Evolutionary conservation across 305 asterid species (phyloP).

Genomic region (Stenogyne calaminthoides): DNA sequence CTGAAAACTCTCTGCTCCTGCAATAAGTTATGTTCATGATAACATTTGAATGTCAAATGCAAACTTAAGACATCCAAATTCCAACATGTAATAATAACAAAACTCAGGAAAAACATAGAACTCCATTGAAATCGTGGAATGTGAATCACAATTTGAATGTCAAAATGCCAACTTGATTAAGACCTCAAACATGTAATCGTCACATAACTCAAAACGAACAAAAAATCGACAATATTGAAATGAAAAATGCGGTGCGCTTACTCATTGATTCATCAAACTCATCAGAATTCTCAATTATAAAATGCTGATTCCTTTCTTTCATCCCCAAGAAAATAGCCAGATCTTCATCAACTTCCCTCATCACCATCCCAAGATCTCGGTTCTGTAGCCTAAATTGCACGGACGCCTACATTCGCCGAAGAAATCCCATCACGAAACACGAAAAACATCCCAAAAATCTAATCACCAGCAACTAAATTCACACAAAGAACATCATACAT

Average conservation of each 20-base stretch:
- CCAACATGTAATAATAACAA: neutral
- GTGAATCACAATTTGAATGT: constrained; percentile 24
- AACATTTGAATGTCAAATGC: constrained; percentile 20
- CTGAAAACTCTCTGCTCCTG: constrained; percentile 22
- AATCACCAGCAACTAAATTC: neutral
- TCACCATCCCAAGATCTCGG: constrained; percentile 73
- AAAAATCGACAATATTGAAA: neutral
- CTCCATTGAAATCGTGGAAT: neutral
- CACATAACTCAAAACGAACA: neutral
- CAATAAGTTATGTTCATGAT: neutral
- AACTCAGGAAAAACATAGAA: neutral
- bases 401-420: constrained; percentile 47
- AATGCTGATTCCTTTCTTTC: constrained; percentile 44
- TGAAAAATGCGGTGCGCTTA: constrained; percentile 2
- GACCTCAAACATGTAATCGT: neutral
- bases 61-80: neutral
- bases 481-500: constrained; percentile 1
- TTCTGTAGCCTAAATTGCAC: constrained; percentile 70
- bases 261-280: constrained; percentile 49
- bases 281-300: constrained; percentile 31
- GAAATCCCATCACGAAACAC: neutral
- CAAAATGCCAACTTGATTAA: constrained; percentile 17
- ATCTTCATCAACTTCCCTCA: constrained; percentile 84
- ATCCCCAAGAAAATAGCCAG: constrained; percentile 74
- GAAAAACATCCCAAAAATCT: neutral